Evolutionary conservation across 2,329 filamentous ascomycete species (phyloP).

Genomic region (Pyricularia sp.): DNA sequence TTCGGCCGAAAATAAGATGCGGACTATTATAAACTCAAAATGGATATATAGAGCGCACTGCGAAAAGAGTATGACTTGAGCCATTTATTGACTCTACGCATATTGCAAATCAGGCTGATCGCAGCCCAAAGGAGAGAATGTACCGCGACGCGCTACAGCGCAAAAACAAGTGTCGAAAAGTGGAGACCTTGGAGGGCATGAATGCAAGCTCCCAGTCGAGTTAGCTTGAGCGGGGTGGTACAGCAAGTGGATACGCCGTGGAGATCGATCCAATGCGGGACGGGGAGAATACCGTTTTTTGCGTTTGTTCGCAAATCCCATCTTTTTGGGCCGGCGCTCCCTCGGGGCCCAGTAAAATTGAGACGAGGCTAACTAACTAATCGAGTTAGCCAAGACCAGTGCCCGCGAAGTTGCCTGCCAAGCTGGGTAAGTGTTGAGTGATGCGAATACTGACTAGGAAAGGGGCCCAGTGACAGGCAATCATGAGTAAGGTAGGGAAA

Average conservation of each 20-base stretch:
- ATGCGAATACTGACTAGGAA: background rate
- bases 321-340: background rate
- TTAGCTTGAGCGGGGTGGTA: background rate
- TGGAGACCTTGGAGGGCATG: background rate
- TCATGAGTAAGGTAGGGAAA: background rate
- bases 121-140: background rate
- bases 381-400: background rate
- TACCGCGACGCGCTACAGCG: too few relatives aligned
- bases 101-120: background rate
- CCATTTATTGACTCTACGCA: background rate
- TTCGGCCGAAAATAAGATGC: background rate
- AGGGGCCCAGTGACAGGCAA: background rate
- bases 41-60: background rate
- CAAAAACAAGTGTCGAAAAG: too few relatives aligned
- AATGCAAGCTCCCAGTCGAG: background rate
- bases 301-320: background rate
- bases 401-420: background rate
- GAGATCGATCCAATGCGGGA: background rate
- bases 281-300: background rate
- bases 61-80: background rate
- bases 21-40: background rate
- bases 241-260: background rate
- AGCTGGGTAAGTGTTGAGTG: background rate
- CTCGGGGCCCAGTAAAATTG: background rate
- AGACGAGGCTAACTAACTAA: background rate